Evolutionary conservation across 2,329 filamentous ascomycete genomes (phyloP).

Genomic region (Pseudogymnoascus sp.): DNA sequence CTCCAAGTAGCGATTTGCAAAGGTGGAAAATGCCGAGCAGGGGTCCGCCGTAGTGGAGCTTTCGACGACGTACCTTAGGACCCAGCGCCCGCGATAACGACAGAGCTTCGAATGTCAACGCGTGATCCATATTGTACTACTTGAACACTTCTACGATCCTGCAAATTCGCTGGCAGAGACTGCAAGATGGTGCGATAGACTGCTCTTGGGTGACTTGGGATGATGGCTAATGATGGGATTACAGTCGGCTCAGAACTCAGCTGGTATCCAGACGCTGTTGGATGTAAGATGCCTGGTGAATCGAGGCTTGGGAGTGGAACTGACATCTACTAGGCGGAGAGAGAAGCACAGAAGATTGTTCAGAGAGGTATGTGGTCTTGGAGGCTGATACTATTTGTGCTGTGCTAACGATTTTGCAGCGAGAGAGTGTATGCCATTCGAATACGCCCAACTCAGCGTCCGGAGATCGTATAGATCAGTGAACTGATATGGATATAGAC

Average conservation of each 20-base stretch:
- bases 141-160: conserved; percentile 9
- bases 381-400: not conserved
- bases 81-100: conserved; percentile 3
- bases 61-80: conserved; percentile 13
- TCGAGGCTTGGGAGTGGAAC: conserved; percentile 19
- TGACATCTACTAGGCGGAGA: conserved; percentile 65
- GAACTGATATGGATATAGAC: conserved; percentile 40
- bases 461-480: not conserved
- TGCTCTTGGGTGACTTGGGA: not conserved
- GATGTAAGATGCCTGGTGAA: conserved; percentile 58
- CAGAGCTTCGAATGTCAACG: conserved; percentile 10
- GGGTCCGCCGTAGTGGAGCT: conserved; percentile 19
- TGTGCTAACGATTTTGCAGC: conserved; percentile 43
- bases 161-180: conserved; percentile 12
- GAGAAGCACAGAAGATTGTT: conserved; percentile 97
- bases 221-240: conserved; percentile 7
- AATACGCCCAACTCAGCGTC: not conserved
- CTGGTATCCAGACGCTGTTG: conserved; percentile 96
- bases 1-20: conserved; percentile 3
- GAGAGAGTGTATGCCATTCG: conserved; percentile 66
- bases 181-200: not conserved
- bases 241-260: conserved; percentile 95
- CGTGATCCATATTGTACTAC: conserved; percentile 16
- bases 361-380: conserved; percentile 64
- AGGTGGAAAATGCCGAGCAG: conserved; percentile 20